These are phyloP conservation scores for Ophiocordyceps sinensis DNA, from an alignment of 2,329 filamentous ascomycete species.

Conservation along the genomic window DNA sequence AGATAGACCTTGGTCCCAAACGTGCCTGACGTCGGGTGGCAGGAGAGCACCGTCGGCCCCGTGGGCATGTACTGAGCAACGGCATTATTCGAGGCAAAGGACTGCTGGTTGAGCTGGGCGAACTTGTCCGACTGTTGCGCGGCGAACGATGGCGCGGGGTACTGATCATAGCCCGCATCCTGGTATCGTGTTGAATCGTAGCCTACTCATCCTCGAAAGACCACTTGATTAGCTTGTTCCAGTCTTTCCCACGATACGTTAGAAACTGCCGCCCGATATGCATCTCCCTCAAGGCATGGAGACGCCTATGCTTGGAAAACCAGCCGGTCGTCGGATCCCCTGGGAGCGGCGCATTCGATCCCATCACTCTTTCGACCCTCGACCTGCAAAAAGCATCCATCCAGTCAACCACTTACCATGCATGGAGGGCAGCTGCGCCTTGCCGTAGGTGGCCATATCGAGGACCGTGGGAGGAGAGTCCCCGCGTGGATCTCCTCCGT, in stretches of 20 bases:
- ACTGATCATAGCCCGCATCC: conserved; percentile 39
- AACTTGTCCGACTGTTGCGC: conserved; percentile 35
- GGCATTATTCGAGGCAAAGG: conserved; percentile 45
- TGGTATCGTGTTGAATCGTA: conserved; percentile 48
- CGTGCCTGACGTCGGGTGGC: conserved; percentile 52
- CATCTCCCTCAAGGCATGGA: too few relatives aligned
- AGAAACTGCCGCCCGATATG: too few relatives aligned
- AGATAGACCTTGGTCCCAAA: conserved; percentile 59
- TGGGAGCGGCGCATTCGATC: too few relatives aligned
- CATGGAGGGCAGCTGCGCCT: conserved; percentile 60
- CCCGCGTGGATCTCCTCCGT: conserved; percentile 38
- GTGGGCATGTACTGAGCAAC: conserved; percentile 53
- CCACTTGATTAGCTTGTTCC: too few relatives aligned
- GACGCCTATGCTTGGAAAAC: too few relatives aligned
- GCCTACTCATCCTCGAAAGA: conserved; percentile 20
- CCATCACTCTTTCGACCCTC: too few relatives aligned
- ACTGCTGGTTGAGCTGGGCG: conserved; percentile 37
- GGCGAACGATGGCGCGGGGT: conserved; percentile 31
- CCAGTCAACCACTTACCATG: conserved; percentile 52
- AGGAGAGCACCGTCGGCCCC: conserved; percentile 49
- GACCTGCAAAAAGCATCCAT: background rate
- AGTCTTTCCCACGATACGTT: too few relatives aligned
- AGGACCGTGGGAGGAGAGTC: conserved; percentile 34
- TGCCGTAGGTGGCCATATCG: conserved; percentile 48
- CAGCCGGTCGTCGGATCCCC: too few relatives aligned